Conservation (phyloP, 2,329 filamentous ascomycete species). For the Dactylonectria estremocensis region DNA sequence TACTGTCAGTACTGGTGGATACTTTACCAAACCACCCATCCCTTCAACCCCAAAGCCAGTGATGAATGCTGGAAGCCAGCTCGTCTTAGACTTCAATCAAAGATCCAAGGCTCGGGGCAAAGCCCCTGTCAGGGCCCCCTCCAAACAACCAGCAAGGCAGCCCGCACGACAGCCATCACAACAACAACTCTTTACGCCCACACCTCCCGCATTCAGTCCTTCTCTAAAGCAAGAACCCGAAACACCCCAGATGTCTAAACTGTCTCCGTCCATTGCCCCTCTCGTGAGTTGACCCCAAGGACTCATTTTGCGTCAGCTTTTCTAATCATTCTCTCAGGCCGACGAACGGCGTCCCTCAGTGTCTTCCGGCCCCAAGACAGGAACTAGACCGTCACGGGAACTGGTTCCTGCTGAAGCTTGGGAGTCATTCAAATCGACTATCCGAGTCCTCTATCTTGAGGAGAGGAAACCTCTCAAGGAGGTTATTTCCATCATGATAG, state of each 20-base stretch:
- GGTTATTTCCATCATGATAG: conserved; percentile 67
- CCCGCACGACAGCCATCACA: conserved; percentile 45
- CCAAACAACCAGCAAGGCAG: conserved; percentile 46
- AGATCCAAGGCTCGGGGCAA: conserved; percentile 53
- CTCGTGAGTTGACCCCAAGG: conserved; percentile 44
- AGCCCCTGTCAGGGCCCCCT: conserved; percentile 52
- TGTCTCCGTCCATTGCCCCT: conserved; percentile 43
- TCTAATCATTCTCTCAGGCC: conserved; percentile 41
- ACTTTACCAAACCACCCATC: conserved; percentile 56
- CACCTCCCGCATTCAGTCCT: conserved; percentile 44
- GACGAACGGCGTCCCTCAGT: conserved; percentile 48
- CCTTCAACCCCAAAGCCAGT: conserved; percentile 58
- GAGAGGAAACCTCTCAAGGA: conserved; percentile 67
- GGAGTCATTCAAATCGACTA: conserved; percentile 64
- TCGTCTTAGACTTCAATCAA: conserved; percentile 56
- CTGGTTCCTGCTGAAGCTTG: conserved; percentile 63
- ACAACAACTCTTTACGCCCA: conserved; percentile 37
- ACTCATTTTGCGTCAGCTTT: neutral
- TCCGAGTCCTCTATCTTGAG: conserved; percentile 63
- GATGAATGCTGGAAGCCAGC: conserved; percentile 53
- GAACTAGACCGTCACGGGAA: conserved; percentile 58
- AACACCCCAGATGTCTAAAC: conserved; percentile 48
- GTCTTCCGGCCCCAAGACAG: conserved; percentile 50
- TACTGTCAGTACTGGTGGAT: conserved; percentile 45
- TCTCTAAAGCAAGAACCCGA: conserved; percentile 51